Conservation (phyloP, 352 stramenopile genomes). For the Globisporangium emineosum region DNA sequence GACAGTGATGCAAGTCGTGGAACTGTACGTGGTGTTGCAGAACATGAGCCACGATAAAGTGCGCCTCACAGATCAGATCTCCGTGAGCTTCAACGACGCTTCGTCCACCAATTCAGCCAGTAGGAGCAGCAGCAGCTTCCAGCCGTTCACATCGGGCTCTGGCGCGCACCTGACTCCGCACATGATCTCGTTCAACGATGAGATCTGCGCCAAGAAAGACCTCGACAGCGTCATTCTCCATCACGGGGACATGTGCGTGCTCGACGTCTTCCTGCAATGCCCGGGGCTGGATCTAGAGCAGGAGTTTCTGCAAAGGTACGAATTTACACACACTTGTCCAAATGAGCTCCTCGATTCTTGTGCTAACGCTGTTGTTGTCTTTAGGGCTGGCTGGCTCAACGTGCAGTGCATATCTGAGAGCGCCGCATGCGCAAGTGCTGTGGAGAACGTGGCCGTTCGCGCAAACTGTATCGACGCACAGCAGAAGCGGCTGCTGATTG, state of each 20-base stretch:
- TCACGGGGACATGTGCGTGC: constrained; percentile 43
- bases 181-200: constrained; percentile 34
- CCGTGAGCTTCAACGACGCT: constrained; percentile 8
- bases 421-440: not conserved
- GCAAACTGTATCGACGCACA: constrained; percentile 8
- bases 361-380: constrained; percentile 2
- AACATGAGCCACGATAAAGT: constrained; percentile 30
- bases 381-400: constrained; percentile 12
- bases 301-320: constrained; percentile 51
- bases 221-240: constrained; percentile 28
- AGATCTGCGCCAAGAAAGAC: constrained; percentile 21
- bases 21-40: constrained; percentile 56
- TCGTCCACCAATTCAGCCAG: constrained; percentile 1
- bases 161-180: constrained; percentile 41
- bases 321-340: not conserved
- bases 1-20: constrained; percentile 50
- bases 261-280: constrained; percentile 54
- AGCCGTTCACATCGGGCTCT: constrained; percentile 33
- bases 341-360: not conserved
- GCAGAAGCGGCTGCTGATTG: constrained; percentile 12
- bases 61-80: constrained; percentile 36
- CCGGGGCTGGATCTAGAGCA: constrained; percentile 47
- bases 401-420: constrained; percentile 1
- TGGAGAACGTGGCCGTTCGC: not conserved
- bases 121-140: constrained; percentile 16